A percentile compares a stretch with the other conserved stretches of the same genome.
phyloP scores from a whole-genome alignment of 2,329 filamentous ascomycete species.

The Alternaria sp. region DNA sequence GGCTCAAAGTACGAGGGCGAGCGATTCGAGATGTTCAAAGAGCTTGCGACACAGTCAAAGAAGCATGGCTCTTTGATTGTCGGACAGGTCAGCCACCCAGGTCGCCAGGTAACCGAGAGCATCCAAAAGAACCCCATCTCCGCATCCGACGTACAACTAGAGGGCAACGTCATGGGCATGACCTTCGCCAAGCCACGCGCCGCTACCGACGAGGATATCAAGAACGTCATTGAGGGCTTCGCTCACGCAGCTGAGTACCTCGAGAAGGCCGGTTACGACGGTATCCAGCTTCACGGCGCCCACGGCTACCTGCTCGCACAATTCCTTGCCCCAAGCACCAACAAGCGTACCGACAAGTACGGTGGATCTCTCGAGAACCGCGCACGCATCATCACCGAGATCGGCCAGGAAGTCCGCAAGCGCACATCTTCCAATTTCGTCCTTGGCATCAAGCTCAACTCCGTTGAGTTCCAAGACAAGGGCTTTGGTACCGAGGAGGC shows the following conservation, averaged over 20 bases:
- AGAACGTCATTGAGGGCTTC: slow-evolving; percentile 64
- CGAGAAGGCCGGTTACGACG: slow-evolving; percentile 66
- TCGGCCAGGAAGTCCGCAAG: slow-evolving; percentile 47
- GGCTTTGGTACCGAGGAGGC: slow-evolving; percentile 61
- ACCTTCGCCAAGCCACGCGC: slow-evolving; percentile 61
- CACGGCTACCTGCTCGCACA: slow-evolving; percentile 56
- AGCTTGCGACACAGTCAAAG: slow-evolving; percentile 62
- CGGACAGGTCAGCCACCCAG: slow-evolving; percentile 68
- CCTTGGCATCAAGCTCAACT: slow-evolving; percentile 65
- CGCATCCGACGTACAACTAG: slow-evolving; percentile 53
- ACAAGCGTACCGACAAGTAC: slow-evolving; percentile 53
- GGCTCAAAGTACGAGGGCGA: slow-evolving; percentile 59
- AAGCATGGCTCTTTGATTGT: slow-evolving; percentile 64
- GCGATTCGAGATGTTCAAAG: slow-evolving; percentile 66
- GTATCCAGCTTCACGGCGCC: slow-evolving; percentile 55
- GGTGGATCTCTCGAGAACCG: slow-evolving; percentile 54
- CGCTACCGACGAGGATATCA: slow-evolving; percentile 62
- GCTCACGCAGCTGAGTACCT: slow-evolving; percentile 67
- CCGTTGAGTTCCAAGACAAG: slow-evolving; percentile 61
- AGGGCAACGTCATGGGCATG: slow-evolving; percentile 50
- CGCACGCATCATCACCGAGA: slow-evolving; percentile 50
- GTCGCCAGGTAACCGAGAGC: slow-evolving; percentile 58
- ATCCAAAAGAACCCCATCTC: slow-evolving; percentile 59
- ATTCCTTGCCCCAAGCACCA: slow-evolving; percentile 52
- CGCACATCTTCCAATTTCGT: slow-evolving; percentile 50